Evolutionary conservation across 169 alveolate genomes (phyloP).

Genomic region (Theileria sp.): DNA sequence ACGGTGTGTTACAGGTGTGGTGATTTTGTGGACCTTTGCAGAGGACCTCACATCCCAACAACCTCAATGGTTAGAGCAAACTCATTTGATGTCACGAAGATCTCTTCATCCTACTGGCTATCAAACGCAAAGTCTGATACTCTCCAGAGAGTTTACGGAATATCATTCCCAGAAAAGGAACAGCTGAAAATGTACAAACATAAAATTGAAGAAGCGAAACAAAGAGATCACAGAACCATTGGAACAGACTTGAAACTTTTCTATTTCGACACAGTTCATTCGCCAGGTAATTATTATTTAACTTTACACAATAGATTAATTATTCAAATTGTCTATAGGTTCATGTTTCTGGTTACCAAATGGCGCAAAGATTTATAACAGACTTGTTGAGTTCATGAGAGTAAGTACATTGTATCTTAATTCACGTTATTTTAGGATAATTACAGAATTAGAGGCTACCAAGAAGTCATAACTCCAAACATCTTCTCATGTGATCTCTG

Average conservation of each 20-base stretch:
- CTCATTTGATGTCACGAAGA: conserved; percentile 92
- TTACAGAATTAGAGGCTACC: conserved; percentile 70
- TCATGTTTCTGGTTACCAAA: conserved; percentile 94
- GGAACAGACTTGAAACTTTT: conserved; percentile 92
- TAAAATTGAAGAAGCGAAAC: conserved; percentile 94
- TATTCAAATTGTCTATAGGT: conserved; percentile 63
- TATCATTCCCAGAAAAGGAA: conserved; percentile 94
- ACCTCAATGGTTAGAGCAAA: conserved; percentile 87
- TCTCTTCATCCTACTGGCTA: conserved; percentile 98
- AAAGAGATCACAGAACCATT: conserved; percentile 96
- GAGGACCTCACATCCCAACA: conserved; percentile 98
- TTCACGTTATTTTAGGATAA: conserved; percentile 24
- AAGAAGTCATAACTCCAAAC: conserved; percentile 96
- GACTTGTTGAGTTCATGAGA: conserved; percentile 91
- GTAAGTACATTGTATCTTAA: conserved; percentile 76
- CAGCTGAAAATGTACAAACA: conserved; percentile 90
- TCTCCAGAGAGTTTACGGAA: conserved; percentile 98
- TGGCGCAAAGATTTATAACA: conserved; percentile 96
- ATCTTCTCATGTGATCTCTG: conserved; percentile 92
- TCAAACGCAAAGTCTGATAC: conserved; percentile 93
- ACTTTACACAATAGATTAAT: too few relatives aligned
- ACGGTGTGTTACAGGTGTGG: conserved; percentile 98
- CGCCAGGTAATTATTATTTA: conserved; percentile 70
- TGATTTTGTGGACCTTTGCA: conserved; percentile 95
- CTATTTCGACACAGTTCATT: conserved; percentile 89